Conservation (phyloP, 306 rosid genomes). For the Spatholobus suberectus region DNA sequence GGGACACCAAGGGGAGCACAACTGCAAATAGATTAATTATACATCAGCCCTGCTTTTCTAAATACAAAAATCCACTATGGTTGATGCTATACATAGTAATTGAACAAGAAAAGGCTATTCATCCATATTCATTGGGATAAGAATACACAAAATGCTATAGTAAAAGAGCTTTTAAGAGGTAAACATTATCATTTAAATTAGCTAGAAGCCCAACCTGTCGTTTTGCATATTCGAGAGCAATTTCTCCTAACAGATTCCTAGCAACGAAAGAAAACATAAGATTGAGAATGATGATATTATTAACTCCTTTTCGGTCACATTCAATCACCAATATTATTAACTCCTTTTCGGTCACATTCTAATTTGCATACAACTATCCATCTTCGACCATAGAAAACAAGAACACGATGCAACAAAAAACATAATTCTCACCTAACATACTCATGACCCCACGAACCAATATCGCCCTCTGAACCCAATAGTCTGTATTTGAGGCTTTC, state of each 20-base stretch:
- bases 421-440: constrained; percentile 79
- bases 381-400: not conserved
- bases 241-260: constrained; percentile 95
- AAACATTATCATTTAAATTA: constrained; percentile 14
- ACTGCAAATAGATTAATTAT: not conserved
- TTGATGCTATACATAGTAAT: not conserved
- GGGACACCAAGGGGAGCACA: constrained; percentile 3
- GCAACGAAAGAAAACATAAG: constrained; percentile 29
- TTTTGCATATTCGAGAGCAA: constrained; percentile 76
- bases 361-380: not conserved
- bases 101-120: not conserved
- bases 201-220: constrained; percentile 65
- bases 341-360: not conserved
- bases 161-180: not conserved
- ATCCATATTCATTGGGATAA: not conserved
- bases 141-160: not conserved
- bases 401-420: not conserved
- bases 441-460: constrained; percentile 97
- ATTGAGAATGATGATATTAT: not conserved
- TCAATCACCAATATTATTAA: constrained; percentile 1
- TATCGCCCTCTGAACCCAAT: constrained; percentile 87
- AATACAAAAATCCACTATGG: too few relatives aligned
- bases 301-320: not conserved
- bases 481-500: constrained; percentile 89
- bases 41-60: not conserved